Evolutionary conservation across 1,284 basidiomycete species (phyloP).

Genomic region (Tilletia setariae): DNA sequence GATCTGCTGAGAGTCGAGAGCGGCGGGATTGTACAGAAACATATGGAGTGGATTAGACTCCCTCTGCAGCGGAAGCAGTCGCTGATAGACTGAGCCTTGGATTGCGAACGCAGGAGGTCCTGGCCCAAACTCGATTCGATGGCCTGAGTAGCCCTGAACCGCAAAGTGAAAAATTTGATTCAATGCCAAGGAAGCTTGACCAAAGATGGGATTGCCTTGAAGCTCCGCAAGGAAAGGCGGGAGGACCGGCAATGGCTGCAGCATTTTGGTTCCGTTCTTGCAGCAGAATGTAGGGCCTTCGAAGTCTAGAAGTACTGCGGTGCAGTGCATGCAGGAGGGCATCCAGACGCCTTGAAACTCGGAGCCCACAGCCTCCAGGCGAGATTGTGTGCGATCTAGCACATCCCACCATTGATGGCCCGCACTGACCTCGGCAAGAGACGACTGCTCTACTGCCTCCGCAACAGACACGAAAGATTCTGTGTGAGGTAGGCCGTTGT

Average conservation of each 20-base stretch:
- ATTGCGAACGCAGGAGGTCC: not conserved
- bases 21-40: not conserved
- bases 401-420: not conserved
- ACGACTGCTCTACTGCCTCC: not conserved
- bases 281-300: not conserved
- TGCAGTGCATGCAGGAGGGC: not conserved
- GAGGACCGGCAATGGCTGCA: not conserved
- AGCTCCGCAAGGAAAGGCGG: not conserved
- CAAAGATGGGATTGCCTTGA: not conserved
- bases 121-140: not conserved
- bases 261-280: not conserved
- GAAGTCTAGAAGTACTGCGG: not conserved
- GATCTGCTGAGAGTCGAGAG: not conserved
- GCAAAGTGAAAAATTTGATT: slow-evolving; percentile 4
- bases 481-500: no score
- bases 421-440: not conserved
- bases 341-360: not conserved
- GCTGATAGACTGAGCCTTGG: not conserved
- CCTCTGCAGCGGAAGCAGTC: not conserved
- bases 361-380: not conserved
- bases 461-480: no score
- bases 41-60: not conserved
- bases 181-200: not conserved
- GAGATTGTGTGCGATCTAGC: not conserved
- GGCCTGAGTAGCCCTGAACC: not conserved